Percentiles rank a stretch among this genome's conserved stretches.
Evolutionary conservation across 2,329 filamentous ascomycete genomes (phyloP).

Genomic region (Pseudogymnoascus sp.): DNA sequence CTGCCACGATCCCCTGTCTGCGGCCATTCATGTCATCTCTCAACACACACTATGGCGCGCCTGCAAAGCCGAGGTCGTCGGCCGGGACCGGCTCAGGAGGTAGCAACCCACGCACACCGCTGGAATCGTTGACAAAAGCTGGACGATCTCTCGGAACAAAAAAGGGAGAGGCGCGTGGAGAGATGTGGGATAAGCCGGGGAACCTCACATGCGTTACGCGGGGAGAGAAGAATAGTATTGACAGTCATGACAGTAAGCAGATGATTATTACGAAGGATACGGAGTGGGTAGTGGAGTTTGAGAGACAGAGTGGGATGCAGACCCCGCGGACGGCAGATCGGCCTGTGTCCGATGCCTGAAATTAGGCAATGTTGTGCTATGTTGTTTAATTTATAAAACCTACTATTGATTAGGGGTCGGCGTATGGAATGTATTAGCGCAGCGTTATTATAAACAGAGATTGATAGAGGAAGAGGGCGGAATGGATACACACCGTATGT

Average conservation of each 20-base stretch:
- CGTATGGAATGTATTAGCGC: background rate
- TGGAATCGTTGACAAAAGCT: background rate
- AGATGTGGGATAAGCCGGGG: background rate
- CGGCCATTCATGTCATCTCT: slow-evolving; percentile 37
- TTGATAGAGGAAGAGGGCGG: background rate
- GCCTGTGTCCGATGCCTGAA: background rate
- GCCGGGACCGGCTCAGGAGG: background rate
- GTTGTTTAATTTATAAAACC: background rate
- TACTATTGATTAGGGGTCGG: background rate
- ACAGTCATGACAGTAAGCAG: slow-evolving; percentile 17
- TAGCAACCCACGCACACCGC: background rate
- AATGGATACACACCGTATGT: background rate
- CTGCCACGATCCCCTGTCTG: slow-evolving; percentile 37
- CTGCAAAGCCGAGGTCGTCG: background rate
- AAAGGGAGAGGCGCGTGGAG: background rate
- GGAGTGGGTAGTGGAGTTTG: background rate
- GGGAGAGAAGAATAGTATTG: slow-evolving; percentile 12
- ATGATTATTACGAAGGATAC: slow-evolving; percentile 25
- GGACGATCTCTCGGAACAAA: background rate
- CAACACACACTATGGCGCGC: slow-evolving; percentile 29
- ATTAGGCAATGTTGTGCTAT: background rate
- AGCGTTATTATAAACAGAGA: background rate
- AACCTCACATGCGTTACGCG: background rate
- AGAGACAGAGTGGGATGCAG: background rate
- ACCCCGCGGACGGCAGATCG: background rate